These are phyloP conservation scores for Escallonia rubra DNA, from an alignment of 129 eudicot species.

Conservation along the genomic window DNA sequence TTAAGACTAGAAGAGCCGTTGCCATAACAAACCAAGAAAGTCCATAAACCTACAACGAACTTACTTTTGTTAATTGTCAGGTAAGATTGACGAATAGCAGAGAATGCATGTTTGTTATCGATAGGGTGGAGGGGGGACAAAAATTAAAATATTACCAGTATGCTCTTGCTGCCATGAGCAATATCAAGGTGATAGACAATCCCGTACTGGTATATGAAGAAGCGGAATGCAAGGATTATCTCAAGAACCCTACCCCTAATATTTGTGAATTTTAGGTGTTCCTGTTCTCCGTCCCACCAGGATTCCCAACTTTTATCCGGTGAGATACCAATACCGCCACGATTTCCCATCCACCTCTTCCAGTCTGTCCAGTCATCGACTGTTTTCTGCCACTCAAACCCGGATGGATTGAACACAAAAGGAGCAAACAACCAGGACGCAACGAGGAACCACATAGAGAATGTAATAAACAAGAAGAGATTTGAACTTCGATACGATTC, in stretches of 20 bases:
- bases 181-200: conserved; percentile 85
- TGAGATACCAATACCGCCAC: conserved; percentile 81
- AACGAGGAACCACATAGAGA: conserved; percentile 88
- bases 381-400: conserved; percentile 91
- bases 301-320: conserved; percentile 97
- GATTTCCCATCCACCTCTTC: conserved; percentile 97
- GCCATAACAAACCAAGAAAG: conserved; percentile 91
- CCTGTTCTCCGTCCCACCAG: conserved; percentile 94
- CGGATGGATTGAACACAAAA: conserved; percentile 89
- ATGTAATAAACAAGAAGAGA: conserved; percentile 54
- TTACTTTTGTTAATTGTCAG: not conserved
- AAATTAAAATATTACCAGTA: conserved; percentile 36
- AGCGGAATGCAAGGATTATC: conserved; percentile 68
- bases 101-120: too few species aligned
- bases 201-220: conserved; percentile 86
- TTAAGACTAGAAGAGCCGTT: conserved; percentile 61
- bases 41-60: conserved; percentile 63
- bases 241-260: conserved; percentile 64
- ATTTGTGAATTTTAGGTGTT: conserved; percentile 63
- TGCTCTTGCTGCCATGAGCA: conserved; percentile 58
- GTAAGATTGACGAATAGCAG: not conserved
- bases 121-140: too few species aligned
- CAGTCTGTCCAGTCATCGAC: conserved; percentile 98
- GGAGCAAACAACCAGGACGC: conserved; percentile 96
- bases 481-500: conserved; percentile 52